Base-by-base conservation (phyloP, 345 rosid species). In the Noccaea caerulescens region DNA sequence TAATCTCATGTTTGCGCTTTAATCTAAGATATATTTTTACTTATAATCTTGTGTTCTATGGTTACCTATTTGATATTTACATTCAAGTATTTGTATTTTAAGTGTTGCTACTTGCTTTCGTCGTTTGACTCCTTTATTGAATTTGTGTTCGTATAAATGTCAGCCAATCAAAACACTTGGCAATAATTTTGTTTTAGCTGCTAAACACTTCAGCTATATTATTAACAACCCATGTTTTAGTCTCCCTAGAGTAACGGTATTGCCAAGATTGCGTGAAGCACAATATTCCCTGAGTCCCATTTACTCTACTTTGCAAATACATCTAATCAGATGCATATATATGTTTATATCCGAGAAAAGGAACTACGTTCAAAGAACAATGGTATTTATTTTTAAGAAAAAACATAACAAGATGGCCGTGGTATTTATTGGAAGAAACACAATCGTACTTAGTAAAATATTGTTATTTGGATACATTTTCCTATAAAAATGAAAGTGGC, bases 231-330 rank as follows among this genome's bases (percentile, higher is more conserved):
- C 51, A 53, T 66, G 41, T 52, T 39, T 12, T 34, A 45, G 27
- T 34, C 57, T 45, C 57, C 56, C 16, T 69, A 45, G 0, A 57
- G n/a, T 57, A 68, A 57, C 64, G 72, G 44, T 56, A 8, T 12
- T 44, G 43, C 55, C 61, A 20, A 68, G n/a, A 33, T 27, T 18
- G 55, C 36, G 72, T 68, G 46, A 58, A 68, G 37, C 55, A 54
- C 20, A 8, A 1, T 27, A 11, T 8, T 65, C 60, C 51, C 68
- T 10, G 23, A 52, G 33, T 18, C 16, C 27, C 43, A 7, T 67
- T 43, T 14, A 20, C 9, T 11, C 10, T 47, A 36, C 11, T 3
- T 63, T 10, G 38, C 23, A 38, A 8, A 9, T 38, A 8, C 5
- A 49, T 3, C 30, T 50, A 12, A 37, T 20, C 46, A 49, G 18